Evolutionary conservation across 1,284 basidiomycete genomes (phyloP).

Genomic region (Ceratobasidium sp.): DNA sequence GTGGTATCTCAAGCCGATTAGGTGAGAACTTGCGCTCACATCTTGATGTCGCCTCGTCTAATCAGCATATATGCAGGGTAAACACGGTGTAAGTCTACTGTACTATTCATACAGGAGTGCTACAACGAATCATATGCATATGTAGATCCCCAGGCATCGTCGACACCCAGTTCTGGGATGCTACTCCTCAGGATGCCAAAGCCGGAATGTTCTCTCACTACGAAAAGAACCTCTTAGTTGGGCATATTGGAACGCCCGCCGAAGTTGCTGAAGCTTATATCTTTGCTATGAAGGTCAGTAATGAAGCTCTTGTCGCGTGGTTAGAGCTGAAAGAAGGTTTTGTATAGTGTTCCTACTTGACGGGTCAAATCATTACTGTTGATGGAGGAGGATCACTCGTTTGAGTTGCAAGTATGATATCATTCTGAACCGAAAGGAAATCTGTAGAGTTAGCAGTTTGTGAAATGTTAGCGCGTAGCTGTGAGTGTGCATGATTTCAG

Average conservation of each 20-base stretch:
- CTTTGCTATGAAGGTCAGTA: slow-evolving; percentile 32
- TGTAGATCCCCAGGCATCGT: slow-evolving; percentile 16
- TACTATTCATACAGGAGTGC: neutral
- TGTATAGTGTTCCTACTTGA: slow-evolving; percentile 18
- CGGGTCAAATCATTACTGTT: slow-evolving; percentile 24
- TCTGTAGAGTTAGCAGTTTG: neutral
- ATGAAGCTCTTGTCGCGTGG: neutral
- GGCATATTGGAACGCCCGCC: neutral
- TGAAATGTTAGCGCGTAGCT: neutral
- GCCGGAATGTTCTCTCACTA: neutral
- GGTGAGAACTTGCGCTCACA: neutral
- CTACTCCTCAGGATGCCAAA: neutral
- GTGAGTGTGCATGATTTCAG: no score
- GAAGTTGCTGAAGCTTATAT: slow-evolving; percentile 35
- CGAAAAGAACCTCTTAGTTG: slow-evolving; percentile 3
- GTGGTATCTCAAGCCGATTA: slow-evolving; percentile 20
- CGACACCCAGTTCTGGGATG: slow-evolving; percentile 2
- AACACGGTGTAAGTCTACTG: neutral
- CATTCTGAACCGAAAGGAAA: neutral
- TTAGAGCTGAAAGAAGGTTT: neutral
- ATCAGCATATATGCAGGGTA: neutral
- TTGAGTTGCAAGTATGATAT: slow-evolving; percentile 69
- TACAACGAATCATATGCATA: neutral
- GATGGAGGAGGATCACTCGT: slow-evolving; percentile 20
- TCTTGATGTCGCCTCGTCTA: no score